phyloP scores from a whole-genome alignment of 192 early-diverging fungal genomes.

The Pilobolus umbonatus region DNA sequence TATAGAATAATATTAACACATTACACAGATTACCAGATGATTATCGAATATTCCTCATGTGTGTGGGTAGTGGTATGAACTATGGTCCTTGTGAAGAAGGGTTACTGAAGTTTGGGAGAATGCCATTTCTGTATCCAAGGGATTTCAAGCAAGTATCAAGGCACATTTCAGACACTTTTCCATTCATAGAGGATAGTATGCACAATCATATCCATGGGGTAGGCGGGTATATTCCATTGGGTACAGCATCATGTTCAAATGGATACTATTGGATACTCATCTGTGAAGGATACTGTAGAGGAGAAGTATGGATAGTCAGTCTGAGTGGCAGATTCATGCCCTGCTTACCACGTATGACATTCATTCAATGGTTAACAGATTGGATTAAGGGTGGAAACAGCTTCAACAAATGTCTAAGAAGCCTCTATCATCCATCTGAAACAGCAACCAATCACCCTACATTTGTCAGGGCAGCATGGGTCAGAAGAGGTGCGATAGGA shows the following conservation, averaged over 20 bases:
- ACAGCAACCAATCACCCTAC: too few relatives aligned
- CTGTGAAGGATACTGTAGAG: conserved; percentile 2
- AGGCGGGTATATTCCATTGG: conserved; percentile 5
- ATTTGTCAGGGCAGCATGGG: too few relatives aligned
- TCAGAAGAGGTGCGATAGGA: too few relatives aligned
- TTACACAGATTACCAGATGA: conserved; percentile 5
- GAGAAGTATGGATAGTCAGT: background rate
- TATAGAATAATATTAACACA: too few relatives aligned
- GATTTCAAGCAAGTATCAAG: too few relatives aligned
- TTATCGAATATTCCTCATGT: conserved; percentile 1
- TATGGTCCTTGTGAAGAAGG: conserved; percentile 4
- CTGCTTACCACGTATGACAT: background rate
- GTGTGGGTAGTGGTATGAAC: conserved; percentile 4
- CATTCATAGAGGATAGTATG: background rate
- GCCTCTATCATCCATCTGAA: too few relatives aligned
- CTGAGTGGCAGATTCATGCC: background rate
- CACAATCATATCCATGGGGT: background rate
- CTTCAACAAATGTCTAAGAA: too few relatives aligned
- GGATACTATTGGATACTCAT: conserved; percentile 5
- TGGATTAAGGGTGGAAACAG: too few relatives aligned
- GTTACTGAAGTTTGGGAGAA: background rate
- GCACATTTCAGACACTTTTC: background rate
- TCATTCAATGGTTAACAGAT: background rate
- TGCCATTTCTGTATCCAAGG: background rate
- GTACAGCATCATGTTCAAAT: conserved; percentile 4